Evolutionary conservation across 2,329 filamentous ascomycete species (phyloP).

Genomic region (Pezicula carpinea): DNA sequence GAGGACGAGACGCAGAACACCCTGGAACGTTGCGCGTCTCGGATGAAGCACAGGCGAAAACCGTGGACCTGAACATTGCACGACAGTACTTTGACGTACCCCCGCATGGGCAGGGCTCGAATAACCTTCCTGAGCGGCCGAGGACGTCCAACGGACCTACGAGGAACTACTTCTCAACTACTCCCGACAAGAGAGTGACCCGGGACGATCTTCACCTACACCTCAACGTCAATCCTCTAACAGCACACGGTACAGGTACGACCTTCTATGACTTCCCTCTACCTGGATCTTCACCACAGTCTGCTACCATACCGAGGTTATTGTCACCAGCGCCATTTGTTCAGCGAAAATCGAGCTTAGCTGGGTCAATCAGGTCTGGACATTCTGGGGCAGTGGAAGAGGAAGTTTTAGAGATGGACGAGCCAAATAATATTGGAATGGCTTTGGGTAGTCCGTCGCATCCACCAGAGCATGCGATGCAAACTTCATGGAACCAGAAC

Average conservation of each 20-base stretch:
- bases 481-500: too few relatives aligned
- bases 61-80: slow-evolving; percentile 9
- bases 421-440: slow-evolving; percentile 55
- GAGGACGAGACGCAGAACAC: slow-evolving; percentile 22
- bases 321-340: slow-evolving; percentile 8
- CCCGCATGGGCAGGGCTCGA: slow-evolving; percentile 9
- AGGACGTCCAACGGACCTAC: slow-evolving; percentile 25
- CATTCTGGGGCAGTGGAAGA: slow-evolving; percentile 17
- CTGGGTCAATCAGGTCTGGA: slow-evolving; percentile 5
- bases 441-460: slow-evolving; percentile 66
- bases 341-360: slow-evolving; percentile 10
- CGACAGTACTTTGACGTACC: slow-evolving; percentile 17
- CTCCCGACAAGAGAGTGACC: slow-evolving; percentile 22
- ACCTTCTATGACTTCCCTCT: slow-evolving; percentile 25
- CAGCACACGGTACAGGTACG: slow-evolving; percentile 21
- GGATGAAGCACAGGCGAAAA: slow-evolving; percentile 24
- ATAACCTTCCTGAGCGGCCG: slow-evolving; percentile 21
- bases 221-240: slow-evolving; percentile 25
- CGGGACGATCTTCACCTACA: slow-evolving; percentile 27
- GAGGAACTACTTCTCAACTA: slow-evolving; percentile 8
- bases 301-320: slow-evolving; percentile 13
- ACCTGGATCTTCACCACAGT: slow-evolving; percentile 20
- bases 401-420: slow-evolving; percentile 11
- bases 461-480: slow-evolving; percentile 17
- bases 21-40: slow-evolving; percentile 24